Conservation (phyloP, 805 yeast species). For the Cyberlindnera xishuangbannaensis region DNA sequence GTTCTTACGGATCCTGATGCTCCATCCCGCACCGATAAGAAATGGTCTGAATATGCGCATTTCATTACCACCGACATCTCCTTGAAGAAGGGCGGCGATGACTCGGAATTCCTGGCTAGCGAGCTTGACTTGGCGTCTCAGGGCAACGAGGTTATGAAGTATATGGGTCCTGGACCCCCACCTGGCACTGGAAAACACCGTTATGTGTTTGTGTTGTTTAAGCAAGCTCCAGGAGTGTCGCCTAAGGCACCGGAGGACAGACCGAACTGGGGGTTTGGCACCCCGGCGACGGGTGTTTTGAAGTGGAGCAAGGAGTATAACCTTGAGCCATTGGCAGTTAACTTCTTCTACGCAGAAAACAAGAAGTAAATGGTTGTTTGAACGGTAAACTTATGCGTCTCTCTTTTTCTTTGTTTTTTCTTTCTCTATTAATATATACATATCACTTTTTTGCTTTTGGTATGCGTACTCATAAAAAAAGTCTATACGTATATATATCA, state of each 20-base stretch:
- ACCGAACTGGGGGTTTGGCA: constrained; percentile 82
- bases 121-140: constrained; percentile 28
- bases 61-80: constrained; percentile 55
- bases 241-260: constrained; percentile 42
- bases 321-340: constrained; percentile 64
- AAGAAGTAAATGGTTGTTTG: no score
- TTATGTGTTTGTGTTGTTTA: constrained; percentile 70
- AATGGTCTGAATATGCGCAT: constrained; percentile 87
- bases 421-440: no score
- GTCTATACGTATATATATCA: no score
- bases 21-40: constrained; percentile 74
- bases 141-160: constrained; percentile 45
- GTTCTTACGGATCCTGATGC: constrained; percentile 94
- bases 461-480: no score
- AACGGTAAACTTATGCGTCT: background rate
- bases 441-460: no score
- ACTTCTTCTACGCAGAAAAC: constrained; percentile 80
- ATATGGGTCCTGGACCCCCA: constrained; percentile 90
- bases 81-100: no score
- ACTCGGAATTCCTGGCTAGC: constrained; percentile 30
- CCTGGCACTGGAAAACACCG: constrained; percentile 81
- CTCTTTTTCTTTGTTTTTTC: background rate
- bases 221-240: constrained; percentile 43
- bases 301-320: constrained; percentile 65
- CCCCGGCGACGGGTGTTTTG: constrained; percentile 70